Percentiles rank a stretch among this genome's conserved stretches.
Conservation (phyloP, 2,329 filamentous ascomycete species). For the Exophiala phaeomuriformis region DNA sequence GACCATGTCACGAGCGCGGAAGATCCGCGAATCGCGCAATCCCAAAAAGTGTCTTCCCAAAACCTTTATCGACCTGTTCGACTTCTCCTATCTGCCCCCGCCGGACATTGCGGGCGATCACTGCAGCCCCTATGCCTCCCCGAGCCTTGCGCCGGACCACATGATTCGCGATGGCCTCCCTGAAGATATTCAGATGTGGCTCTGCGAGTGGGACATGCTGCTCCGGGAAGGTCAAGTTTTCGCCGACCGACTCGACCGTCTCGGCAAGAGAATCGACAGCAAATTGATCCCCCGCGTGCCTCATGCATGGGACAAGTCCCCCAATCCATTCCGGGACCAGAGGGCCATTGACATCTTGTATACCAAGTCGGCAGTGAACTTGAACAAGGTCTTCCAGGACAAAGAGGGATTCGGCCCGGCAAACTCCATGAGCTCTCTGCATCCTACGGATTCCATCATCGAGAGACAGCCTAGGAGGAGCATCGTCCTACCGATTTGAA, state of each 20-base stretch:
- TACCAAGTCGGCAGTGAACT: slow-evolving; percentile 37
- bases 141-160: slow-evolving; percentile 48
- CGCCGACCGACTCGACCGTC: slow-evolving; percentile 35
- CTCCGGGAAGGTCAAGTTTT: slow-evolving; percentile 51
- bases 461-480: slow-evolving; percentile 22
- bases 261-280: slow-evolving; percentile 40
- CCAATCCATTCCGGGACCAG: slow-evolving; percentile 43
- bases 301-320: slow-evolving; percentile 45
- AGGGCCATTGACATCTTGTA: slow-evolving; percentile 38
- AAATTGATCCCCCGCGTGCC: slow-evolving; percentile 41
- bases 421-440: slow-evolving; percentile 22
- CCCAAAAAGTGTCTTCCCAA: slow-evolving; percentile 44
- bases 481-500: slow-evolving; percentile 18
- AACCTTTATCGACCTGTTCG: slow-evolving; percentile 45
- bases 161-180: slow-evolving; percentile 50
- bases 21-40: slow-evolving; percentile 48
- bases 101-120: slow-evolving; percentile 41
- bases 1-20: slow-evolving; percentile 52
- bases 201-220: slow-evolving; percentile 62
- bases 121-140: slow-evolving; percentile 52
- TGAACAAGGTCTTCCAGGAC: slow-evolving; percentile 36
- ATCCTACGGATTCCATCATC: slow-evolving; percentile 20
- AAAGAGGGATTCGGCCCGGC: slow-evolving; percentile 18
- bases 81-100: slow-evolving; percentile 42
- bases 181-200: slow-evolving; percentile 54